Conservation (phyloP, 129 eudicot genomes). For the Deinandra increscens region DNA sequence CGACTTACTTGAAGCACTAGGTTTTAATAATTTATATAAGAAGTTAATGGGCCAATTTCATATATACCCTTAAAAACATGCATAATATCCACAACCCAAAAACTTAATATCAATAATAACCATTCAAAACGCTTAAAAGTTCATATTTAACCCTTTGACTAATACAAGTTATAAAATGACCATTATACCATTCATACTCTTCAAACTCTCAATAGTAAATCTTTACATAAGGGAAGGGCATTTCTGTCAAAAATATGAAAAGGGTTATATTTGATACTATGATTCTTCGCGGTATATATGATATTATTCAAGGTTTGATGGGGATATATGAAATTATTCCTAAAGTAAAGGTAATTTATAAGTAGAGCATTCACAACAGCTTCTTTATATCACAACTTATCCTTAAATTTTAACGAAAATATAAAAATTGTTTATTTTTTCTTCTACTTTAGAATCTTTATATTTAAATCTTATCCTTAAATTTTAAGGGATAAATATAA, state of each 20-base stretch:
- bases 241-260: neutral
- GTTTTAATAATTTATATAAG: neutral
- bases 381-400: too few relatives aligned
- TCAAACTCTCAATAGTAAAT: neutral
- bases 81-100: neutral
- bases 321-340: neutral
- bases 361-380: too few relatives aligned
- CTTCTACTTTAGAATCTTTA: too few relatives aligned
- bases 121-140: neutral
- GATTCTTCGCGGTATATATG: neutral
- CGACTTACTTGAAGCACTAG: neutral
- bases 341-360: neutral
- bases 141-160: neutral
- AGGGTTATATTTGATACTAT: neutral
- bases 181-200: neutral
- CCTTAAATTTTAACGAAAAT: too few relatives aligned
- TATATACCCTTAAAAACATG: neutral
- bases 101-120: neutral
- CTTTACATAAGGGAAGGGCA: neutral
- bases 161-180: neutral
- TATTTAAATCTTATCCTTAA: too few relatives aligned
- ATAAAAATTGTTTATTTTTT: too few relatives aligned
- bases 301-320: neutral
- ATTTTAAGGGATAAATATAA: too few relatives aligned
- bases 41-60: neutral